Conservation (phyloP, 495 filamentous ascomycete genomes). For the Trichoderma parareesei region DNA sequence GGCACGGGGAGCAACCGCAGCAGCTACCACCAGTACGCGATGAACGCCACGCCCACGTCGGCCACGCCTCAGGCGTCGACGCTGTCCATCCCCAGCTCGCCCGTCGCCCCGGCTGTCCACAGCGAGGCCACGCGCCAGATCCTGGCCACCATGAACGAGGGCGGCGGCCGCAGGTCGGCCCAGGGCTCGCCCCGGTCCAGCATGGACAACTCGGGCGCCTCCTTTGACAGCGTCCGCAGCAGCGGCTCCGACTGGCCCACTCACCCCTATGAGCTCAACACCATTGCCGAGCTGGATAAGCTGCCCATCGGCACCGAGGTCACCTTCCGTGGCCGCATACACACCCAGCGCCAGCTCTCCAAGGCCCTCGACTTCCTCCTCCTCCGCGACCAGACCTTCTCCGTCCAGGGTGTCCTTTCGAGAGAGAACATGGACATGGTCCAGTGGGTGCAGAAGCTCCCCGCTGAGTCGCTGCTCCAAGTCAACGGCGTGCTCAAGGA, state of each 20-base stretch:
- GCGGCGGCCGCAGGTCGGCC: slow-evolving; percentile 20
- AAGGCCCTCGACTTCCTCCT: slow-evolving; percentile 84
- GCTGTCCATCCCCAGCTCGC: not conserved
- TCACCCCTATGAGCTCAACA: slow-evolving; percentile 11
- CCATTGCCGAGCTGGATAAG: slow-evolving; percentile 23
- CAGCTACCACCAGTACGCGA: not conserved
- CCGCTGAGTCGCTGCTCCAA: slow-evolving; percentile 70
- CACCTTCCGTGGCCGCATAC: slow-evolving; percentile 73
- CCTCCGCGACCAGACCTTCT: slow-evolving; percentile 70
- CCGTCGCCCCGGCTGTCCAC: not conserved
- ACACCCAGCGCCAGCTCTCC: slow-evolving; percentile 77
- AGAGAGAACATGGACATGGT: slow-evolving; percentile 51
- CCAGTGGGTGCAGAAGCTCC: slow-evolving; percentile 75
- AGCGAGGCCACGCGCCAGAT: slow-evolving; percentile 13
- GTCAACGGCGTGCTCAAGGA: slow-evolving; percentile 68
- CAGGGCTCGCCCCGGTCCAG: slow-evolving; percentile 12
- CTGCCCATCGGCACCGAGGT: slow-evolving; percentile 51
- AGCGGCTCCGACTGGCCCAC: slow-evolving; percentile 18
- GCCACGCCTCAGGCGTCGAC: not conserved
- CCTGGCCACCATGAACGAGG: slow-evolving; percentile 19
- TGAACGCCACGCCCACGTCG: not conserved
- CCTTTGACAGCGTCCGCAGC: slow-evolving; percentile 1
- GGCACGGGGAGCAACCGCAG: slow-evolving; percentile 1
- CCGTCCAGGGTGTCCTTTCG: slow-evolving; percentile 72
- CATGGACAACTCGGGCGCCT: slow-evolving; percentile 5